Evolutionary conservation across 2,329 filamentous ascomycete genomes (phyloP).

Genomic region (Plectosphaerella plurivora): DNA sequence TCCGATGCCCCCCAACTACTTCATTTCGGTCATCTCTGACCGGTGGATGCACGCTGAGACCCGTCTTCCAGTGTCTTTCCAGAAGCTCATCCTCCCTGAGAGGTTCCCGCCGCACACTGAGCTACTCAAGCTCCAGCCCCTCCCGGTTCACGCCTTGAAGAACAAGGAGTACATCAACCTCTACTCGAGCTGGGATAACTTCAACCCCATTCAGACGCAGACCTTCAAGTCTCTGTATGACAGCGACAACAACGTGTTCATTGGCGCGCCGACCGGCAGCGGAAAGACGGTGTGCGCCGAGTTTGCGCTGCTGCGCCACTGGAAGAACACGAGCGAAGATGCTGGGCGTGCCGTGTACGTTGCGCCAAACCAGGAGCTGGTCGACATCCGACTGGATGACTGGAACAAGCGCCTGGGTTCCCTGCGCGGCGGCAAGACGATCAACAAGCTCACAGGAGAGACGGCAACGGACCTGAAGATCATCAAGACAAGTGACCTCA

Average conservation of each 20-base stretch:
- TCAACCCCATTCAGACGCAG: constrained; percentile 98
- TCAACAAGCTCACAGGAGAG: constrained; percentile 92
- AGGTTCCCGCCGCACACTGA: constrained; percentile 94
- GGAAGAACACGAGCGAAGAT: constrained; percentile 55
- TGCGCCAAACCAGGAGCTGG: constrained; percentile 88
- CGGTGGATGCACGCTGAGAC: constrained; percentile 99
- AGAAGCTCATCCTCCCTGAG: constrained; percentile 89
- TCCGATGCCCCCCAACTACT: constrained; percentile 98
- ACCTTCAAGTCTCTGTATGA: constrained; percentile 92
- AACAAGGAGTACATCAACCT: constrained; percentile 74
- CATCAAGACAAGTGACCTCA: constrained; percentile 79
- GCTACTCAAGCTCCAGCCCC: constrained; percentile 83
- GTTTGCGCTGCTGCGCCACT: constrained; percentile 85
- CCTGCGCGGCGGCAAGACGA: constrained; percentile 77
- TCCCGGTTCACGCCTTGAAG: constrained; percentile 87
- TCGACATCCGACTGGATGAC: constrained; percentile 75
- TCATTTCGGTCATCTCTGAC: constrained; percentile 91
- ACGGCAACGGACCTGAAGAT: constrained; percentile 86
- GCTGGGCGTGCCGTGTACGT: constrained; percentile 83
- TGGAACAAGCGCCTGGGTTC: constrained; percentile 76
- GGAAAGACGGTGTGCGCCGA: constrained; percentile 97
- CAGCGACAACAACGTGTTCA: constrained; percentile 87
- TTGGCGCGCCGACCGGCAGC: constrained; percentile 89
- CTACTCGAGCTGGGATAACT: constrained; percentile 79
- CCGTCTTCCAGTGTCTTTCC: constrained; percentile 87